Conservation (phyloP, 768 basidiomycete species). For the Fistulinella prunicolor region DNA sequence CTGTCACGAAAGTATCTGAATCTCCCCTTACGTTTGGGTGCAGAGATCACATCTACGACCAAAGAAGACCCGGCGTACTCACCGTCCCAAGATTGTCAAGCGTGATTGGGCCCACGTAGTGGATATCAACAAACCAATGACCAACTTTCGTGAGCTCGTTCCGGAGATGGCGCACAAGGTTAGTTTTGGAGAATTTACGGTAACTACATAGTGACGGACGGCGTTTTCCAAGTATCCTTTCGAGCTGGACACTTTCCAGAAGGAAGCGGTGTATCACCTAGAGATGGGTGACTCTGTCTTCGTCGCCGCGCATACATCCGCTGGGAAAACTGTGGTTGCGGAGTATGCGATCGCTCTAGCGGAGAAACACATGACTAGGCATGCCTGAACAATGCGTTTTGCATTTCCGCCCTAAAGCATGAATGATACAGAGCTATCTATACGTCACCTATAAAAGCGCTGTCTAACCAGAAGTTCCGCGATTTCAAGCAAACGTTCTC, state of each 20-base stretch:
- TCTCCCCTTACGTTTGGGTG: constrained; percentile 6
- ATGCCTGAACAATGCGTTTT: constrained; percentile 17
- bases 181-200: constrained; percentile 8
- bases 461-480: constrained; percentile 98
- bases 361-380: constrained; percentile 99
- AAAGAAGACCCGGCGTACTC: constrained; percentile 40
- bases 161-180: constrained; percentile 97
- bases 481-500: constrained; percentile 98
- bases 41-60: constrained; percentile 62
- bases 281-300: constrained; percentile 98
- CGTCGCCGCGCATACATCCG: constrained; percentile 99
- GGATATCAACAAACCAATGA: constrained; percentile 85
- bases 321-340: constrained; percentile 98
- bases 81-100: constrained; percentile 57
- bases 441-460: constrained; percentile 97
- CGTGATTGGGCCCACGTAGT: constrained; percentile 99
- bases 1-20: background rate
- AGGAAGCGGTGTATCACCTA: constrained; percentile 96
- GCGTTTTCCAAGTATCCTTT: constrained; percentile 84
- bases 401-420: constrained; percentile 9
- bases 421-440: constrained; percentile 77
- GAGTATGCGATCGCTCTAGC: constrained; percentile 98
- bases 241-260: constrained; percentile 97
- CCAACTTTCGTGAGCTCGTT: constrained; percentile 88
- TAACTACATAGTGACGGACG: constrained; percentile 3